Conservation (phyloP, 352 stramenopile genomes). For the Thraustochytrium striatum region DNA sequence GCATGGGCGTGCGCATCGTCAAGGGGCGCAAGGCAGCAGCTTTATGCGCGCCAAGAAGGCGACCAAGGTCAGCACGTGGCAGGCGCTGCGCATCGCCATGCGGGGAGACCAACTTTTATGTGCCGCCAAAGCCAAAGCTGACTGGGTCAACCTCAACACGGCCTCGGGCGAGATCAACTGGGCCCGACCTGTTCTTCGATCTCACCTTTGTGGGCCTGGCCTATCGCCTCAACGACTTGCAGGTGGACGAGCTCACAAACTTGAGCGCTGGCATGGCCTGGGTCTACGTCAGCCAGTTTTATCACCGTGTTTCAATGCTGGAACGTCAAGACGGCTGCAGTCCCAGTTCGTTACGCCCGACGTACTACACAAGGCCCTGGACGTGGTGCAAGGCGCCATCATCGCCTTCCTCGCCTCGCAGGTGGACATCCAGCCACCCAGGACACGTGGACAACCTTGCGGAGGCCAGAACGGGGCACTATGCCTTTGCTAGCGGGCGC, state of each 20-base stretch:
- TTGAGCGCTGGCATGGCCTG: neutral
- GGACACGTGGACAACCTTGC: too few species aligned
- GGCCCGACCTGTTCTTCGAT: conserved; percentile 43
- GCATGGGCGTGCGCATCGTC: too few species aligned
- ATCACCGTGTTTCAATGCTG: conserved; percentile 25
- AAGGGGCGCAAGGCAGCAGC: too few species aligned
- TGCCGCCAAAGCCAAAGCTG: neutral
- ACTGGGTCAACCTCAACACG: conserved; percentile 8
- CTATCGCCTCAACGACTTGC: conserved; percentile 29
- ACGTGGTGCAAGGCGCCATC: conserved; percentile 15
- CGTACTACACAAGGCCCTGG: conserved; percentile 25
- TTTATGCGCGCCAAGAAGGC: too few species aligned
- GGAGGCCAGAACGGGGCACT: neutral
- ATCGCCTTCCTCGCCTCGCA: conserved; percentile 25
- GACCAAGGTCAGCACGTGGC: too few species aligned
- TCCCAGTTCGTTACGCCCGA: conserved; percentile 2
- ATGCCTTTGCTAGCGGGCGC: neutral
- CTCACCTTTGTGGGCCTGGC: conserved; percentile 34
- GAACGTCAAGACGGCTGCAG: conserved; percentile 12
- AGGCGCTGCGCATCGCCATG: neutral
- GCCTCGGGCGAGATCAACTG: conserved; percentile 17
- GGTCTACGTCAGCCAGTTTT: conserved; percentile 33
- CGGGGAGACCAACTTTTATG: conserved; percentile 16
- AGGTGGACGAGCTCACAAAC: neutral
- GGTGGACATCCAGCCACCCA: neutral